Percentiles rank a stretch among this genome's conserved stretches.
Evolutionary conservation across 208 protist genomes (phyloP).

Genomic region (Entamoeba moshkovskii): DNA sequence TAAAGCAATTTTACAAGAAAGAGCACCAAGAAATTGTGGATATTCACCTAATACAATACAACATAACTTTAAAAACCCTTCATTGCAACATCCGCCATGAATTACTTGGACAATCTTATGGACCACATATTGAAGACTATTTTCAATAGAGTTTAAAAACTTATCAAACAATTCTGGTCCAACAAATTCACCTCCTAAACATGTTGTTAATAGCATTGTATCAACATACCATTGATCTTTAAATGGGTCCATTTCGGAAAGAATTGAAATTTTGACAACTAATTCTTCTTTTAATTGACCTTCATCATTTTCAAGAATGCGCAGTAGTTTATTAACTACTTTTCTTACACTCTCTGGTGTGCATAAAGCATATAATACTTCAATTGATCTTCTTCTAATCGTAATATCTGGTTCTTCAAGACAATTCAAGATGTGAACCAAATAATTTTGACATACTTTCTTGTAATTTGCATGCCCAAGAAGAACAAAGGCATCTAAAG

Average conservation of each 20-base stretch:
- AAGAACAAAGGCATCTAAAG: not conserved
- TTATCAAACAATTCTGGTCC: not conserved
- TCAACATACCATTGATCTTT: conserved; percentile 3
- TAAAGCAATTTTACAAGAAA: not conserved
- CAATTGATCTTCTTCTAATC: not conserved
- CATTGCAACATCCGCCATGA: not conserved
- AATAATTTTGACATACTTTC: not conserved
- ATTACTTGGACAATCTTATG: not conserved
- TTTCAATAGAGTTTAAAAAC: not conserved
- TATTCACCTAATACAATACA: not conserved
- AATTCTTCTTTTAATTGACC: conserved; percentile 11
- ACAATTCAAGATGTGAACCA: not conserved
- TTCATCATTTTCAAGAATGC: not conserved
- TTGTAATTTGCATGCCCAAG: not conserved
- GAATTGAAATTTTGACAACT: not conserved
- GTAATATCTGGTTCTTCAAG: not conserved
- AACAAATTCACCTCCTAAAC: not conserved
- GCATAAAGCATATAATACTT: not conserved
- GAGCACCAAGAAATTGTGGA: not conserved
- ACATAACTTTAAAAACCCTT: not conserved
- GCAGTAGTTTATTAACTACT: not conserved
- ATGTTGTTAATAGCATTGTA: not conserved
- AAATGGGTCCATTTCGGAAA: not conserved
- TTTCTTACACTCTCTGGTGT: not conserved
- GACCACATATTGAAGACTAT: not conserved